Base-by-base conservation (phyloP, 2,329 filamentous ascomycete genomes). In the Ascochyta rabiei region DNA sequence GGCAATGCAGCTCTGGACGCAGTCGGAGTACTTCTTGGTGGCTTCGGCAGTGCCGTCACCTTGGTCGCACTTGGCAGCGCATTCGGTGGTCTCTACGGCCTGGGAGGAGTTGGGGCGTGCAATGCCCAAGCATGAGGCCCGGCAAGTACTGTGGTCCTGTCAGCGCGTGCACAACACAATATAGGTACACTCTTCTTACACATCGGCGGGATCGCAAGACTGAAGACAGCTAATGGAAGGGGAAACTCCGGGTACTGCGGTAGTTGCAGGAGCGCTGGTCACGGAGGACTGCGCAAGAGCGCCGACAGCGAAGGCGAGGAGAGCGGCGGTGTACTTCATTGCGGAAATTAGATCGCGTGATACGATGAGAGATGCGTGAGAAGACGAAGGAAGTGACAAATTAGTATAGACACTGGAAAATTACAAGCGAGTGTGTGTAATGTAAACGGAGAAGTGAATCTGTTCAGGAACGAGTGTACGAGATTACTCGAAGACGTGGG, bases 11-110 rank as follows among this genome's bases (percentile, higher is more conserved):
- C 67, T 64, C 47, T 78, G 72, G 65, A 81, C 75, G 69, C 82
- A 85, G 42, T 74, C 59, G 56, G 76, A 75, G 62, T 79, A 84
- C 54, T 71, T 71, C 47, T 77, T 59, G 30, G 77, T 80, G 55
- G 79, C 81, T 12, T 68, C 69, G 3, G 76, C 67, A 26, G 78
- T 75, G 39, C 82, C 81, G 59, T 77, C 76, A 49, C 82, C 82
- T 75, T 84, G 81, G 52, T 80, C 77, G 69, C 82, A 85, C 48
- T 78, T 74, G 40, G 75, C 75, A 41, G 80, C 81, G 63, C 82
- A 85, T 43, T 76, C 70, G 66, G 76, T 82, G 67, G 81, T 84
- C 53, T 77, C 75, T 63, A 81, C 78, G 63, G 75, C 80, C 70
- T 81, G 76, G 42, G 68, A 66, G n/a, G 77, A 74, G 68, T 78